Evolutionary conservation across 805 yeast species (phyloP).

Genomic region (Teunomyces lycoperdinae): DNA sequence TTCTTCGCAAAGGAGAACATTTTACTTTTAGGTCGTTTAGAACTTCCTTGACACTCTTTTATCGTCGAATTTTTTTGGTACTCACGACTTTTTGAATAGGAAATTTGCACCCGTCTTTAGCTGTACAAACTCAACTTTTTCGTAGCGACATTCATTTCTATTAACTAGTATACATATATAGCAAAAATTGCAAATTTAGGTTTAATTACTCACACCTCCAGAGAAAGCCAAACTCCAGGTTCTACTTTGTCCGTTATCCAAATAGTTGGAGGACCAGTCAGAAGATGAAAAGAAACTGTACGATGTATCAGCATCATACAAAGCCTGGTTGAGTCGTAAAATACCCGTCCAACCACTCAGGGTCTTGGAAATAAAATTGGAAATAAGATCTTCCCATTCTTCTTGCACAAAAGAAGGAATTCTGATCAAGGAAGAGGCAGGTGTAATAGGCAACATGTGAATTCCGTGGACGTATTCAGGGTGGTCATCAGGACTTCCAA

Average conservation of each 20-base stretch:
- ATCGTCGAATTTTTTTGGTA: not conserved
- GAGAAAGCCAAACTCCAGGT: constrained; percentile 62
- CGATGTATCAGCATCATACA: constrained; percentile 39
- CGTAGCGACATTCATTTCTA: not conserved
- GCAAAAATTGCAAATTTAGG: constrained; percentile 4
- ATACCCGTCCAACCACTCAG: constrained; percentile 68
- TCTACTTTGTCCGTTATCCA: constrained; percentile 62
- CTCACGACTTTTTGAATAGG: not conserved
- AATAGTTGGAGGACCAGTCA: constrained; percentile 31
- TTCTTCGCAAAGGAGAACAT: constrained; percentile 47
- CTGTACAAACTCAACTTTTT: not conserved
- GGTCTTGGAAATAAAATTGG: constrained; percentile 36
- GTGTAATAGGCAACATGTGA: constrained; percentile 26
- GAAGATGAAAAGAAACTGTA: constrained; percentile 40
- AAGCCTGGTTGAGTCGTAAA: constrained; percentile 42
- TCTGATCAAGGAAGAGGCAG: constrained; percentile 21
- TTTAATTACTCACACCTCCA: constrained; percentile 43
- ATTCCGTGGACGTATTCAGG: constrained; percentile 24
- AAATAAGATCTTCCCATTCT: constrained; percentile 21
- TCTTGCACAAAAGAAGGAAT: constrained; percentile 17
- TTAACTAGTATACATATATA: constrained; percentile 4
- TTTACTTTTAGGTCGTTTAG: not conserved
- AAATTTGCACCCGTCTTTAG: not conserved
- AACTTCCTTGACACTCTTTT: not conserved
- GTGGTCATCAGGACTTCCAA: constrained; percentile 15